Base-by-base conservation (phyloP, 2,329 filamentous ascomycete genomes). In the Tolypocladium album region DNA sequence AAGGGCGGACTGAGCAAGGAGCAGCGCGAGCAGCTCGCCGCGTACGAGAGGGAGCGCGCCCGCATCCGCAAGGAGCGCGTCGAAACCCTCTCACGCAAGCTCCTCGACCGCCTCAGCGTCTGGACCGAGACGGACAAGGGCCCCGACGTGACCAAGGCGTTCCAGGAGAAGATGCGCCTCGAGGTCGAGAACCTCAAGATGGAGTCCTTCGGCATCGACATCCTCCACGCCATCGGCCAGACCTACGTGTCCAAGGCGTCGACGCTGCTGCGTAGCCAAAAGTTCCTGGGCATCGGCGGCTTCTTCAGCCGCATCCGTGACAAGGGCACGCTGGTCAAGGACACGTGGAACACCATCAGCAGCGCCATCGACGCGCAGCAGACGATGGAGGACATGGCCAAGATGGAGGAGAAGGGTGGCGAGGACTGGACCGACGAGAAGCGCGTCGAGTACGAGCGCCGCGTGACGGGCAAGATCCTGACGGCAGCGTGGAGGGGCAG, bases 111-210 rank as follows among this genome's bases (percentile, higher is more conserved):
- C 61, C 85, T 97, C 70, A 92, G 88, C 65, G 86, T 97, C 50
- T 97, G 92, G 93, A 97, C 94, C 7, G 94, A 99, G 79, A 97
- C 93, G 4, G 94, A 97, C 76, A 96, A 94, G 78, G 85, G 88
- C 55, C 63, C 76, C 17, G 92, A 96, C 67, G 90, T 97, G 61
- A 97, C 93, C 40, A 79, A 78, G 61, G 90, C 94, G 0, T 99
- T 97, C 79, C 88, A 92, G 72, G 90, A 93, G 72, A 97, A 99
- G 83, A 97, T 90, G 66, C 85, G 88, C 47, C 85, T 97, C 47
- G 94, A 99, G 76, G 90, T 96, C 34, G 94, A 99, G 78, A 96
- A 97, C 71, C 80, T 99, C 67, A 99, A 97, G 82, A 99, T 99
- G 91, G 94, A 99, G 77, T 95, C 90, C 0, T 99, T 99, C 68